Evolutionary conservation across 106 monocot species (phyloP).

Genomic region (Platanthera zijinensis): DNA sequence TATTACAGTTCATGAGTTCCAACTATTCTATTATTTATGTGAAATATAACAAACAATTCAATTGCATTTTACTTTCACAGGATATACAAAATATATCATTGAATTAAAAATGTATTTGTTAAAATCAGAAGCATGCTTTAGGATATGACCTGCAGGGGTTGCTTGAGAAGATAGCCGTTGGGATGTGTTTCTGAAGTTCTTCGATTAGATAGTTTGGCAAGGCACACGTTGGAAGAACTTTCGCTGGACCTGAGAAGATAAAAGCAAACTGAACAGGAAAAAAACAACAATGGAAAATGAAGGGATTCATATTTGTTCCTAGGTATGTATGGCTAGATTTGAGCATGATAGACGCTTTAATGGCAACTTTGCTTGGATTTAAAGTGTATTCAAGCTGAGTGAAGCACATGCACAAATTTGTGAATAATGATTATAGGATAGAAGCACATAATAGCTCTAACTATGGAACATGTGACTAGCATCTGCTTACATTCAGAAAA

Average conservation of each 20-base stretch:
- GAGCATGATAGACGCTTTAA: not conserved
- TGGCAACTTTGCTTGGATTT: too few relatives aligned
- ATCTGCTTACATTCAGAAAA: not conserved
- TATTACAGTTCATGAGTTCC: not conserved
- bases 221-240: constrained; percentile 77
- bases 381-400: not conserved
- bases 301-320: not conserved
- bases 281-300: not conserved
- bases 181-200: constrained; percentile 69
- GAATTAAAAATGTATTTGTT: not conserved
- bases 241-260: constrained; percentile 60
- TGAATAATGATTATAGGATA: not conserved
- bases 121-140: not conserved
- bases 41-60: too few relatives aligned
- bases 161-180: constrained; percentile 82
- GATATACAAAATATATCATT: too few relatives aligned
- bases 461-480: not conserved
- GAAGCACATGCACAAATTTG: not conserved
- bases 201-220: constrained; percentile 85
- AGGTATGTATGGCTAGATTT: not conserved
- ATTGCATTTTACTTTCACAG: too few relatives aligned
- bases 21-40: too few relatives aligned
- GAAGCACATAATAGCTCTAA: not conserved
- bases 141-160: constrained; percentile 87
- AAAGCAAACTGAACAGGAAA: not conserved